These are phyloP conservation scores for Saccharomyces eubayanus DNA, from an alignment of 805 yeast genomes.

Conservation along the genomic window DNA sequence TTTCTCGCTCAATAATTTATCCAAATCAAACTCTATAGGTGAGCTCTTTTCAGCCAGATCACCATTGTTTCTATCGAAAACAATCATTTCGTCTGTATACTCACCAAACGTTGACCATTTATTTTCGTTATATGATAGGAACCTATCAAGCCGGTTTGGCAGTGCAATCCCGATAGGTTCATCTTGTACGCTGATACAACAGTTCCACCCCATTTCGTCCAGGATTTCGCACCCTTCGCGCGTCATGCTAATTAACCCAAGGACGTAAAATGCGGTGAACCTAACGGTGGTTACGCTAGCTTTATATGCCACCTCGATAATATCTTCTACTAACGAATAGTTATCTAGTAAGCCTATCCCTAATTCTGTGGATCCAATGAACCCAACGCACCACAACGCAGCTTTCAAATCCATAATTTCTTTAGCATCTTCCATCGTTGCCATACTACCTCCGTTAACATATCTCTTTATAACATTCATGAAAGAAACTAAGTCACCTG, in stretches of 20 bases:
- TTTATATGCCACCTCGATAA: constrained; percentile 42
- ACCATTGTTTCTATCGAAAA: constrained; percentile 12
- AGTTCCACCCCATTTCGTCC: constrained; percentile 73
- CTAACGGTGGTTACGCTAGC: constrained; percentile 52
- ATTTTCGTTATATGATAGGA: constrained; percentile 25
- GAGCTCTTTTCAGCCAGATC: constrained; percentile 8
- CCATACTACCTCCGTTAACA: constrained; percentile 13
- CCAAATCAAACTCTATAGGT: constrained; percentile 19
- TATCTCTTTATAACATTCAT: constrained; percentile 31
- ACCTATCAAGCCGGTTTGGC: constrained; percentile 31
- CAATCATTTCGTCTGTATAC: constrained; percentile 15
- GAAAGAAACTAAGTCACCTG: constrained; percentile 39
- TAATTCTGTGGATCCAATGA: constrained; percentile 60
- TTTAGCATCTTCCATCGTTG: constrained; percentile 21
- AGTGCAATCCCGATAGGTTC: constrained; percentile 37
- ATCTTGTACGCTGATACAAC: constrained; percentile 38
- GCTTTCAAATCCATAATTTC: constrained; percentile 52
- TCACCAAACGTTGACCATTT: constrained; percentile 14
- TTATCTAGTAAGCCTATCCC: constrained; percentile 59
- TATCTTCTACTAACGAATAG: constrained; percentile 42
- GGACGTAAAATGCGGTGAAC: constrained; percentile 68
- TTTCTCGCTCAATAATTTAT: constrained; percentile 18
- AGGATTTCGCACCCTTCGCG: constrained; percentile 75
- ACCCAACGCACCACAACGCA: constrained; percentile 80
- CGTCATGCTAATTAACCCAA: constrained; percentile 68